These are phyloP conservation scores for Micractinium conductrix DNA, from an alignment of 139 green algal genomes.

Conservation along the genomic window DNA sequence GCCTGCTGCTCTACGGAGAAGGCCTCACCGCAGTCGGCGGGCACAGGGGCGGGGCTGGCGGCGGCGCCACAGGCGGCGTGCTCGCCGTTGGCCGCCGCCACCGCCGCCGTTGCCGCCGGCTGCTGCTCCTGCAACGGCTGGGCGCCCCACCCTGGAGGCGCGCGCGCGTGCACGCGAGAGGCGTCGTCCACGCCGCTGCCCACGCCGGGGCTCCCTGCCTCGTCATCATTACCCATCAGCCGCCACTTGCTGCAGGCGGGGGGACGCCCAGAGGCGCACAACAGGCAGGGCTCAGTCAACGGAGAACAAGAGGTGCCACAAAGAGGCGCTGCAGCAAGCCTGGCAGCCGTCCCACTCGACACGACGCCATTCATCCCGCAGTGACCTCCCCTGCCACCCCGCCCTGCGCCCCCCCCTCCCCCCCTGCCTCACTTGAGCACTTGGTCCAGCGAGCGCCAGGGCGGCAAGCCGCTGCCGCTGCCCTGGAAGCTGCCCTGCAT, in stretches of 20 bases:
- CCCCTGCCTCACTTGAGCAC: constrained; percentile 28
- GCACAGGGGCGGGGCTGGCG: neutral
- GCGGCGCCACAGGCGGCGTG: neutral
- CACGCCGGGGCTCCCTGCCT: neutral
- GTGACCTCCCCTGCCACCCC: too few relatives aligned
- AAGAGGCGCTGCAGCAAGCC: too few relatives aligned
- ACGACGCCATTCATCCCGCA: too few relatives aligned
- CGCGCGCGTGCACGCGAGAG: too few relatives aligned
- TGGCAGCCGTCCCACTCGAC: too few relatives aligned
- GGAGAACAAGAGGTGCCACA: too few relatives aligned
- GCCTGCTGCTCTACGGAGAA: constrained; percentile 28
- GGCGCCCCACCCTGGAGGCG: neutral
- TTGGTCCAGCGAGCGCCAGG: constrained; percentile 23
- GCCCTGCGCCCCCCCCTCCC: too few relatives aligned
- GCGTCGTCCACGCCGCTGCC: neutral
- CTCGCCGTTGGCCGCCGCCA: neutral
- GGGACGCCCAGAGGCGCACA: too few relatives aligned
- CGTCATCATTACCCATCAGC: neutral
- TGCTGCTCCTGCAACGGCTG: neutral
- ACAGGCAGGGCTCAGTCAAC: too few relatives aligned
- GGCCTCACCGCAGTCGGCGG: neutral
- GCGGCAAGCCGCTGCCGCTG: neutral
- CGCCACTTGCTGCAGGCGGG: neutral
- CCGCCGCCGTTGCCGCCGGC: neutral
- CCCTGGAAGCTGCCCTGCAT: constrained; percentile 10